Percentiles rank a stretch among this genome's conserved stretches.
Evolutionary conservation across 192 early-diverging fungal genomes (phyloP).

Genomic region (Kappamyces sp.): DNA sequence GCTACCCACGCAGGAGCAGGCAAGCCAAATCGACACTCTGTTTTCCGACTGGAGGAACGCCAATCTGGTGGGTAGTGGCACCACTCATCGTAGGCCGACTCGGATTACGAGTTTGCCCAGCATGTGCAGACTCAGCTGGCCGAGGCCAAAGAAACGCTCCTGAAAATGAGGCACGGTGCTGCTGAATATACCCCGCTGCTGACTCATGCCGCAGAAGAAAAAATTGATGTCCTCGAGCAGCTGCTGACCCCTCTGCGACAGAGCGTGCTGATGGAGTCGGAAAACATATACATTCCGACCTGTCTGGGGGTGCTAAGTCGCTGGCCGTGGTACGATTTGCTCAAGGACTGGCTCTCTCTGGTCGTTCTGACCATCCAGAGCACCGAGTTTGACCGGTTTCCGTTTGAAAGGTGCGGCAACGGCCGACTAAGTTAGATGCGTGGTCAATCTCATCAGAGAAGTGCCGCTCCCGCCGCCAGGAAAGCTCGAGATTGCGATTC

Average conservation of each 20-base stretch:
- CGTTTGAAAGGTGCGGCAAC: constrained; percentile 10
- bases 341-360: constrained; percentile 69
- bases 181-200: not conserved
- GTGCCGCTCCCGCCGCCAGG: constrained; percentile 75
- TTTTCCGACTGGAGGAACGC: constrained; percentile 26
- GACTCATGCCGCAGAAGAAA: constrained; percentile 50
- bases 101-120: constrained; percentile 3
- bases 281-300: constrained; percentile 63
- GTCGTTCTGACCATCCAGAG: constrained; percentile 46
- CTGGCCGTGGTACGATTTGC: constrained; percentile 66
- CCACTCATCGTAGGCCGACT: not conserved
- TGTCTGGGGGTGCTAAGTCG: constrained; percentile 64
- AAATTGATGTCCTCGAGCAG: constrained; percentile 56
- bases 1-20: constrained; percentile 22
- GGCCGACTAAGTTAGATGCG: constrained; percentile 32
- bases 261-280: constrained; percentile 43
- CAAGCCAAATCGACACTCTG: constrained; percentile 29
- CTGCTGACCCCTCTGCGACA: constrained; percentile 55
- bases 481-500: constrained; percentile 66
- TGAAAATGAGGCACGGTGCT: constrained; percentile 17
- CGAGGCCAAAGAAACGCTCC: constrained; percentile 33
- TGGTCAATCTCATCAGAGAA: constrained; percentile 66
- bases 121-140: constrained; percentile 41
- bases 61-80: constrained; percentile 22
- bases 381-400: constrained; percentile 1